phyloP scores from a whole-genome alignment of 306 rosid genomes.

The Citrullus mucosospermus region DNA sequence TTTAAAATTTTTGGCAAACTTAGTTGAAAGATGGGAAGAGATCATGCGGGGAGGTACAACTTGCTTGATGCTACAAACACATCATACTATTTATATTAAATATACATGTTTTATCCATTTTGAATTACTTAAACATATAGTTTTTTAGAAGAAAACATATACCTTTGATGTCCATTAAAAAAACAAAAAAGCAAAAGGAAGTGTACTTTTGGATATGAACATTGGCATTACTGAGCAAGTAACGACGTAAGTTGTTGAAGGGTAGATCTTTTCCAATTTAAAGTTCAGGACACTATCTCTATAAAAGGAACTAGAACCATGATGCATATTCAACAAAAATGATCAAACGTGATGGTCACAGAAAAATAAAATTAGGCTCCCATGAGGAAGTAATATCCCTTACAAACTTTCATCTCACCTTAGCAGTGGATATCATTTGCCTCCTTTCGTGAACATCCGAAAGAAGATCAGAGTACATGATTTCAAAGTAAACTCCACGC shows the following conservation, averaged over 20 bases:
- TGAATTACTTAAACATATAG: background rate
- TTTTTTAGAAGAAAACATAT: background rate
- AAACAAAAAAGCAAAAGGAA: no score
- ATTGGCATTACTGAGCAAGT: background rate
- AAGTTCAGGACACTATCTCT: background rate
- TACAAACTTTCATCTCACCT: conserved; percentile 30
- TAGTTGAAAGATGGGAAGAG: background rate
- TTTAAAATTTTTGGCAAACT: background rate
- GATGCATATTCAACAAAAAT: background rate
- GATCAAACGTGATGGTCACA: background rate
- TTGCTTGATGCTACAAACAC: background rate
- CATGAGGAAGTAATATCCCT: background rate
- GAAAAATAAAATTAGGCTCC: background rate
- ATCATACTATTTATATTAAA: background rate
- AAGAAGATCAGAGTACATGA: conserved; percentile 42
- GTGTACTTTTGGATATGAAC: no score
- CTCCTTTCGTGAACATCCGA: conserved; percentile 42
- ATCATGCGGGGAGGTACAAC: background rate
- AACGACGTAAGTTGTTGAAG: background rate
- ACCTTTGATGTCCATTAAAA: background rate
- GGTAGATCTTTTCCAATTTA: background rate
- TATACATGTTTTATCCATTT: background rate
- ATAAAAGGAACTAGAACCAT: background rate
- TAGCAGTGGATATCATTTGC: conserved; percentile 56
- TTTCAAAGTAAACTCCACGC: conserved; percentile 78